Evolutionary conservation across 495 filamentous ascomycete genomes (phyloP).

Genomic region (Talaromyces ruber): DNA sequence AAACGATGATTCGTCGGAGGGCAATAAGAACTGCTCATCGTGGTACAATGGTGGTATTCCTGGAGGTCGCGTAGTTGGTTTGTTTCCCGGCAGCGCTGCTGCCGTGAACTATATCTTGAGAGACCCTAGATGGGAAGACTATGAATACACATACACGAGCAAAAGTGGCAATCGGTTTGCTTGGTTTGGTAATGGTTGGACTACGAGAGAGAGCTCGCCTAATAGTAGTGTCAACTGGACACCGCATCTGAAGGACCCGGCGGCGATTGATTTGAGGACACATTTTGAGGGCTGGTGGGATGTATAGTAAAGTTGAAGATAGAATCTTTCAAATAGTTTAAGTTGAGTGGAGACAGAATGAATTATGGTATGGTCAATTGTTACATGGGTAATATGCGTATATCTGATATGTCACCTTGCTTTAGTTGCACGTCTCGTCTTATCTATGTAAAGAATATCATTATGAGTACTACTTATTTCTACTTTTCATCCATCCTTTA

Average conservation of each 20-base stretch:
- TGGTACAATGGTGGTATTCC: conserved; percentile 63
- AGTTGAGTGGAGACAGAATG: not conserved
- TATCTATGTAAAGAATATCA: no score
- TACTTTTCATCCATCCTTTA: no score
- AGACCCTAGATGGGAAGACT: conserved; percentile 66
- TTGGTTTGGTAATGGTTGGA: conserved; percentile 52
- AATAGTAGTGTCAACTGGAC: conserved; percentile 29
- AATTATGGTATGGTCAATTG: no score
- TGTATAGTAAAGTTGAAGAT: conserved; percentile 14
- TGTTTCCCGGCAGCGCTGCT: conserved; percentile 59
- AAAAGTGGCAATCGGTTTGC: conserved; percentile 45
- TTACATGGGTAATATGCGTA: not conserved
- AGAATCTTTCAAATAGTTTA: not conserved
- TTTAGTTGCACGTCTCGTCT: no score
- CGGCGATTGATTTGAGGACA: conserved; percentile 34
- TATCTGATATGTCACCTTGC: not conserved
- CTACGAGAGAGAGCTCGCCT: conserved; percentile 24
- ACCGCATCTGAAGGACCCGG: conserved; percentile 38
- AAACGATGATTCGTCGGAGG: conserved; percentile 15
- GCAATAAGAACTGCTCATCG: conserved; percentile 48
- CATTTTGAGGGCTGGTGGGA: conserved; percentile 48
- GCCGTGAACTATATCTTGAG: conserved; percentile 46
- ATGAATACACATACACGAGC: conserved; percentile 48
- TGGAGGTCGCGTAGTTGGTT: conserved; percentile 47
- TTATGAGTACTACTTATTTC: no score